These are phyloP conservation scores for sunflower (Helianthus annuus) DNA, from an alignment of 129 eudicot genomes.

Conservation along the genomic window DNA sequence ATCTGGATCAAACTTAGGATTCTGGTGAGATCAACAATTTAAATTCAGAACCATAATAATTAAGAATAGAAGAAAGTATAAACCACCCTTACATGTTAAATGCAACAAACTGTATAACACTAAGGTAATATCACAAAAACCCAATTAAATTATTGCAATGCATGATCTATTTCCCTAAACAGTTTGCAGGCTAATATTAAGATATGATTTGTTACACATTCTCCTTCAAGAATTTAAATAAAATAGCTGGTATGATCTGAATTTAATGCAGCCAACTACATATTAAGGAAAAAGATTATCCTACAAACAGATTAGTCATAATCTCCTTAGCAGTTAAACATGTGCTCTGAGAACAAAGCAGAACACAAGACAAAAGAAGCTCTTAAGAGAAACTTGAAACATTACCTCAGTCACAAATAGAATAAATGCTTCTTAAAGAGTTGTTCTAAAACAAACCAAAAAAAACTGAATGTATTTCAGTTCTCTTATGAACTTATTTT, in stretches of 20 bases:
- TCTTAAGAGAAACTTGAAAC: not conserved
- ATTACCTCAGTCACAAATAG: not conserved
- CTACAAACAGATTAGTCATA: not conserved
- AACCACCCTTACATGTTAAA: not conserved
- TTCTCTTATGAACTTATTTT: not conserved
- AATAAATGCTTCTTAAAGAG: not conserved
- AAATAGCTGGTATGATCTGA: not conserved
- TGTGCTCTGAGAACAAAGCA: not conserved
- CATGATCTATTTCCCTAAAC: not conserved
- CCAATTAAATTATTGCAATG: not conserved
- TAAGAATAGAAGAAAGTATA: not conserved
- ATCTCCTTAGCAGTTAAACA: not conserved
- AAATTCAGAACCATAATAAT: slow-evolving; percentile 7
- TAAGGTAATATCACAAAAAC: not conserved
- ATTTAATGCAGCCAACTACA: slow-evolving; percentile 2
- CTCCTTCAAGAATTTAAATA: not conserved
- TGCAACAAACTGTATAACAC: not conserved
- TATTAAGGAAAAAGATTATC: not conserved
- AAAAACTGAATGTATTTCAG: not conserved
- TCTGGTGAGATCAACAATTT: slow-evolving; percentile 49
- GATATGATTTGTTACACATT: not conserved
- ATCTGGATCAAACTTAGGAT: slow-evolving; percentile 84
- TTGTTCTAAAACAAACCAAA: not conserved
- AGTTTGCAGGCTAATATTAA: slow-evolving; percentile 2
- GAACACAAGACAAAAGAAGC: slow-evolving; percentile 2